Conservation (phyloP, 768 basidiomycete genomes). For the Tricholoma sp. region DNA sequence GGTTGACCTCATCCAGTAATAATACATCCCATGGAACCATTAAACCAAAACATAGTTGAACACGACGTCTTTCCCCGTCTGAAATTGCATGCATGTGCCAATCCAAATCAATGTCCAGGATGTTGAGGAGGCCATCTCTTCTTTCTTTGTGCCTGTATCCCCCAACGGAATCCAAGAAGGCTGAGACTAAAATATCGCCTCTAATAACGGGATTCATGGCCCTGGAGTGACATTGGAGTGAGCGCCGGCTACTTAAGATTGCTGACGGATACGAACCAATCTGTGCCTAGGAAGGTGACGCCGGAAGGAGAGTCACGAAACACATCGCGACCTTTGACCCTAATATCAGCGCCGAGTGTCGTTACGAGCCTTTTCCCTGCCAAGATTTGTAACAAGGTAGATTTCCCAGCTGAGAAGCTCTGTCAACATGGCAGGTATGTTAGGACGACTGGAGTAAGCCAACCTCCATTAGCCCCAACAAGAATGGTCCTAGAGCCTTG, state of each 20-base stretch:
- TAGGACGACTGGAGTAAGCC: slow-evolving; percentile 17
- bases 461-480: slow-evolving; percentile 93
- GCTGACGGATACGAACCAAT: slow-evolving; percentile 57
- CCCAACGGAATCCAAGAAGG: slow-evolving; percentile 95
- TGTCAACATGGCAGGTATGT: slow-evolving; percentile 8
- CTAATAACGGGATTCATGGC: slow-evolving; percentile 97
- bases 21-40: slow-evolving; percentile 95
- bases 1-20: slow-evolving; percentile 82
- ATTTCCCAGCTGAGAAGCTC: slow-evolving; percentile 71
- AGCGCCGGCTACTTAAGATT: not conserved
- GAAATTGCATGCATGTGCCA: slow-evolving; percentile 97
- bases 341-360: slow-evolving; percentile 45
- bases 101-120: slow-evolving; percentile 91
- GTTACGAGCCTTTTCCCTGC: slow-evolving; percentile 86
- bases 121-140: slow-evolving; percentile 79
- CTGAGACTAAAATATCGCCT: slow-evolving; percentile 86
- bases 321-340: slow-evolving; percentile 79
- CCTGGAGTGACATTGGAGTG: slow-evolving; percentile 35
- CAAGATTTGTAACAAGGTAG: slow-evolving; percentile 90
- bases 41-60: slow-evolving; percentile 93
- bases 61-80: slow-evolving; percentile 88
- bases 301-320: slow-evolving; percentile 83
- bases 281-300: slow-evolving; percentile 87
- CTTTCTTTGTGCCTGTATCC: slow-evolving; percentile 92
- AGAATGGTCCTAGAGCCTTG: slow-evolving; percentile 80